These are phyloP conservation scores for Phytophthora lateralis DNA, from an alignment of 352 stramenopile genomes.

Conservation along the genomic window DNA sequence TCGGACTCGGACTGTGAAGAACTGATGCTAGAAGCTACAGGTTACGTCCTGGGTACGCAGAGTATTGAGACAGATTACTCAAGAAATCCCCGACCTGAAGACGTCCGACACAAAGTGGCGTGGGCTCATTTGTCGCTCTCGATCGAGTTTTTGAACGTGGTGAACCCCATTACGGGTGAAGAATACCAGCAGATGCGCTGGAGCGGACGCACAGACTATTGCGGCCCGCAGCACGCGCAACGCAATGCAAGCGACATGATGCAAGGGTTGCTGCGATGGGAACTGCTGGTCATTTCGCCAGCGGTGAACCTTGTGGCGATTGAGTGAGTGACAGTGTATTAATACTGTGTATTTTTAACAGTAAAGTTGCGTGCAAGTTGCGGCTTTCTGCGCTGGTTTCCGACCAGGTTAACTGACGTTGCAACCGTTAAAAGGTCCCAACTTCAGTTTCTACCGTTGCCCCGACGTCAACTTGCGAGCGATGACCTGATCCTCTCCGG, in stretches of 20 bases:
- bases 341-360: not conserved
- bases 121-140: slow-evolving; percentile 46
- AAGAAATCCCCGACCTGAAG: not conserved
- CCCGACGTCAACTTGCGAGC: no score
- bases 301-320: slow-evolving; percentile 27
- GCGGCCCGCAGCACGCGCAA: slow-evolving; percentile 35
- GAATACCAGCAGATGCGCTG: slow-evolving; percentile 43
- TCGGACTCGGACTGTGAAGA: slow-evolving; percentile 21
- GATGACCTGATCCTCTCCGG: slow-evolving; percentile 9
- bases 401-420: not conserved
- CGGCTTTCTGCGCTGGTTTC: not conserved
- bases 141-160: slow-evolving; percentile 47
- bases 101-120: slow-evolving; percentile 20
- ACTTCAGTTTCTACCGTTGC: slow-evolving; percentile 24
- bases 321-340: not conserved
- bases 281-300: slow-evolving; percentile 41
- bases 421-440: not conserved
- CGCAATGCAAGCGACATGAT: slow-evolving; percentile 49
- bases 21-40: slow-evolving; percentile 24
- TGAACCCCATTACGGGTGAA: slow-evolving; percentile 28
- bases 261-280: slow-evolving; percentile 45
- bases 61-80: slow-evolving; percentile 40
- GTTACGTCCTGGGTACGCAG: slow-evolving; percentile 48
- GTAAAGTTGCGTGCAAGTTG: not conserved
- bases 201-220: slow-evolving; percentile 52